Evolutionary conservation across 306 rosid species (phyloP), one percentile per base, ranked within the genome.

Genomic region (Ochetophila trinervis): DNA sequence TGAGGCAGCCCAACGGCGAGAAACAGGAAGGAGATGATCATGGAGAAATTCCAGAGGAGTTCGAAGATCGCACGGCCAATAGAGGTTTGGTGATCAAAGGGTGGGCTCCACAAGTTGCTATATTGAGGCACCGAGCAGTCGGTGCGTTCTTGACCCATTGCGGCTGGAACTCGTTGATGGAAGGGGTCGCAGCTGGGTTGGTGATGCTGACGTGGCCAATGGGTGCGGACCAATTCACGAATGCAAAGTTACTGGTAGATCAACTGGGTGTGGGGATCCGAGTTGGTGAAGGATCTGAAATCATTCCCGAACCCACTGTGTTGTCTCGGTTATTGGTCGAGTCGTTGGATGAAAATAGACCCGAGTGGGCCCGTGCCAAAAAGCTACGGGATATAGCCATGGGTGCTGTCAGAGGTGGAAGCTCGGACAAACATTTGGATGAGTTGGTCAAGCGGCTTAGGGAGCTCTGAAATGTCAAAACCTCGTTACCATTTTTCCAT

Each of bases 141-240:
- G 86, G 89, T 3, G 6, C 69, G 53, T 84, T 84, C 51, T 9
- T 84, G 80, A 84, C 79, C 18, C 86, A 84, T 66, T 81, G 84
- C 16, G 89, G 86, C 4, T 84, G 89, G 89, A 84, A 84, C 78
- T 84, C 89, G 19, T 74, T 76, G 47, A 0, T 78, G 65, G 89
- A 84, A 55, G 82, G 76, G n/a, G 23, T 84, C 27, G 54, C 67
- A 0, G 56, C 72, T 0, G 86, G 89, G 12, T 78, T 75, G 51
- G 74, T 73, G 32, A 75, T 81, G 89, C 22, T 78, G 72, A 84
- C 89, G 19, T 84, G 89, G 89, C 89, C 89, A 0, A 81, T 78
- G 82, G 72, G 80, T 12, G 78, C 76, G 0, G 86, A 81, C 8
- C 84, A 79, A 24, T 83, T 36, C 34, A 50, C 78, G 13, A 83